Evolutionary conservation across 2,329 filamentous ascomycete genomes (phyloP).

Genomic region (Aspergillus persii): DNA sequence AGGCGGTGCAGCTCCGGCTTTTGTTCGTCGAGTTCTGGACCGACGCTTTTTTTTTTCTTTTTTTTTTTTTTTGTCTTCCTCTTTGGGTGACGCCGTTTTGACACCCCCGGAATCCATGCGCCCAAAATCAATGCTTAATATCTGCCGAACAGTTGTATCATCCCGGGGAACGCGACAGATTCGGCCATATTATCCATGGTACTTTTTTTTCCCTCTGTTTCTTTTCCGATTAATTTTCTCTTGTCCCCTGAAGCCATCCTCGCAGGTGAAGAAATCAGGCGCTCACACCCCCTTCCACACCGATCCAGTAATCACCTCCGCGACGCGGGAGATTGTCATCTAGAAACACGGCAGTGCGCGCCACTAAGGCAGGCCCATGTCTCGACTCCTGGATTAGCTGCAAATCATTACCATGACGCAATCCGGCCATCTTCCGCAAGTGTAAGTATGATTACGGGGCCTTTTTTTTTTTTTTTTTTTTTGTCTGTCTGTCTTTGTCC

Average conservation of each 20-base stretch:
- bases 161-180: neutral
- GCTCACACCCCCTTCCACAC: neutral
- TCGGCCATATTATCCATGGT: neutral
- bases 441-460: neutral
- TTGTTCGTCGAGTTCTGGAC: slow-evolving; percentile 6
- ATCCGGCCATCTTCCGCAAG: slow-evolving; percentile 15
- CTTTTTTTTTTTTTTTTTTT: slow-evolving; percentile 2
- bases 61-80: neutral
- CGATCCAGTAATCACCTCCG: slow-evolving; percentile 5
- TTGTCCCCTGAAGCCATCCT: neutral
- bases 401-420: slow-evolving; percentile 25
- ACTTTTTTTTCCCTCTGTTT: neutral
- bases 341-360: slow-evolving; percentile 22
- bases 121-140: neutral
- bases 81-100: neutral
- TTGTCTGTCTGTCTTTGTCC: neutral
- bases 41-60: neutral
- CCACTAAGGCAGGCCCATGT: slow-evolving; percentile 24
- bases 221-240: too few relatives aligned
- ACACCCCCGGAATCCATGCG: neutral
- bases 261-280: too few relatives aligned
- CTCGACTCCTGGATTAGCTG: slow-evolving; percentile 23
- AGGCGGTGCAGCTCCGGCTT: neutral
- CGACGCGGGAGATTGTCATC: slow-evolving; percentile 25
- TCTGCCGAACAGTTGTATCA: neutral